Conservation (phyloP, 345 rosid genomes). For the Aegle marmelos region DNA sequence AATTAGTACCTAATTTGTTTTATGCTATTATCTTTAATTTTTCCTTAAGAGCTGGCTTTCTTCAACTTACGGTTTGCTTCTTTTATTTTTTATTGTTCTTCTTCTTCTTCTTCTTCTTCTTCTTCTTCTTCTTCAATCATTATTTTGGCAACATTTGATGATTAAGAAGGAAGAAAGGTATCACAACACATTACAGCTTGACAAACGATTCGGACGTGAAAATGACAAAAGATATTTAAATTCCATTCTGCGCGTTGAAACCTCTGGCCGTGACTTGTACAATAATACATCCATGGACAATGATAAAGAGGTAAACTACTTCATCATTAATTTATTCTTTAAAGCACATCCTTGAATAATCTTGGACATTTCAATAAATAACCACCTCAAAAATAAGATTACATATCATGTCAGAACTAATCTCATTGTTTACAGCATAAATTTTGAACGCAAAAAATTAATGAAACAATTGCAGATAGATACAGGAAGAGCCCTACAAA, state of each 20-base stretch:
- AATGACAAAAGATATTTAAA: neutral
- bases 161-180: neutral
- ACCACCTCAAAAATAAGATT: conserved; percentile 19
- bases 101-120: no score
- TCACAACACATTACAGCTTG: neutral
- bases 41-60: neutral
- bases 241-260: neutral
- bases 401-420: conserved; percentile 9
- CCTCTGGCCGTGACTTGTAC: neutral
- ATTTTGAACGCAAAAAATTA: conserved; percentile 20
- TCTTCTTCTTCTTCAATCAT: neutral
- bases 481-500: conserved; percentile 14
- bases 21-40: neutral
- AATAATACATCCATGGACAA: neutral
- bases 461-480: conserved; percentile 12
- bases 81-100: no score
- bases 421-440: conserved; percentile 13
- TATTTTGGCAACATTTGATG: neutral
- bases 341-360: neutral
- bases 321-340: neutral
- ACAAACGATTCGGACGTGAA: neutral
- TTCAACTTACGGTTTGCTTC: neutral
- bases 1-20: neutral
- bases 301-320: neutral
- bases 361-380: conserved; percentile 15